Evolutionary conservation across 2,329 filamentous ascomycete species (phyloP).

Genomic region (Coniochaeta hoffmannii): DNA sequence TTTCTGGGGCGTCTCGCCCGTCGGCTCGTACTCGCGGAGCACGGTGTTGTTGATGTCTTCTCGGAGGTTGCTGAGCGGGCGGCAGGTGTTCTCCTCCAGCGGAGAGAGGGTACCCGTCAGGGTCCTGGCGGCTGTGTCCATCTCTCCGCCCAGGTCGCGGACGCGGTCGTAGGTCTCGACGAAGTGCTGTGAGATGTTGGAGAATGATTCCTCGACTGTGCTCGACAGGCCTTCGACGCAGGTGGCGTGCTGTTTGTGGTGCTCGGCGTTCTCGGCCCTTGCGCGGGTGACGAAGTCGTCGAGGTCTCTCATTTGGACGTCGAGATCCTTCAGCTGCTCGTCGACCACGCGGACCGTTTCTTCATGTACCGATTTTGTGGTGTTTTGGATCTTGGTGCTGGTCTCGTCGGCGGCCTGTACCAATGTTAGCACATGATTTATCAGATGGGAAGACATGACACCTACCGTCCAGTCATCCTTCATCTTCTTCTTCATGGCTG

Average conservation of each 20-base stretch:
- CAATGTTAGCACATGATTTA: background rate
- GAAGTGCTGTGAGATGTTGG: constrained; percentile 63
- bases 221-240: constrained; percentile 59
- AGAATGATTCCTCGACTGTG: constrained; percentile 67
- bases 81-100: constrained; percentile 52
- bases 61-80: constrained; percentile 65
- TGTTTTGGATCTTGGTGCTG: constrained; percentile 75
- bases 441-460: constrained; percentile 38
- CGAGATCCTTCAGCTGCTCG: constrained; percentile 79
- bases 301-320: constrained; percentile 79
- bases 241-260: constrained; percentile 62
- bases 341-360: constrained; percentile 87
- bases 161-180: constrained; percentile 61
- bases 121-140: constrained; percentile 51
- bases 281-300: constrained; percentile 87
- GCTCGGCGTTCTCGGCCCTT: constrained; percentile 68
- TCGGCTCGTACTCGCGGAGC: constrained; percentile 75
- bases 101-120: constrained; percentile 55
- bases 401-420: constrained; percentile 64
- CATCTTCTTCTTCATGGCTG: constrained; percentile 72
- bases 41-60: constrained; percentile 55
- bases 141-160: constrained; percentile 59
- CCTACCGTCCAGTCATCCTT: constrained; percentile 79
- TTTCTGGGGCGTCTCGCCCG: constrained; percentile 81
- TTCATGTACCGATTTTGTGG: constrained; percentile 80